Evolutionary conservation across 257 asterid genomes (phyloP).

Genomic region (Cynanchum wilfordii): DNA sequence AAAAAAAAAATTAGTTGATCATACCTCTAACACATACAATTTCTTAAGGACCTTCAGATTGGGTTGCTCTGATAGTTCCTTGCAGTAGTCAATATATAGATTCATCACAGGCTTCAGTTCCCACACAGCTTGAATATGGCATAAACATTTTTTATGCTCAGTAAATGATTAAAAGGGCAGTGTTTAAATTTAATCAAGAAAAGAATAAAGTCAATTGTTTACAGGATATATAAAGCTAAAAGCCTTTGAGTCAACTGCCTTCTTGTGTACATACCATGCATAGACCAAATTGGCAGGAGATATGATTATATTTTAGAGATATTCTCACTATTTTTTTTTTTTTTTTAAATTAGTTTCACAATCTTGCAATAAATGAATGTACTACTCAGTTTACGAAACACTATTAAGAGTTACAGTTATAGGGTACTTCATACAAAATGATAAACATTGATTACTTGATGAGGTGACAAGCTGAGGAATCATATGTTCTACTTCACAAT

Average conservation of each 20-base stretch:
- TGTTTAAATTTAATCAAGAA: neutral
- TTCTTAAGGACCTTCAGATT: slow-evolving; percentile 61
- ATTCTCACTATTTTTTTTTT: neutral
- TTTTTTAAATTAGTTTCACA: neutral
- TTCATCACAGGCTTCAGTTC: slow-evolving; percentile 73
- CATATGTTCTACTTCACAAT: neutral
- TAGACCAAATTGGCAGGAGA: neutral
- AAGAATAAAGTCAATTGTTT: neutral
- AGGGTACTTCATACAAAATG: neutral
- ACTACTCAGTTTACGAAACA: no score
- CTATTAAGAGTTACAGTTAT: no score
- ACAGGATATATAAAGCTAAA: neutral
- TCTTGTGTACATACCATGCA: neutral
- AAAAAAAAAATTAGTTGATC: slow-evolving; percentile 3
- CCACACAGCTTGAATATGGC: slow-evolving; percentile 47
- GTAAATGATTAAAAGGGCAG: neutral
- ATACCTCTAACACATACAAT: slow-evolving; percentile 75
- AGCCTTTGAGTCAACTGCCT: neutral
- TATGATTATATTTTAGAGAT: neutral
- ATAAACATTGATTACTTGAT: neutral
- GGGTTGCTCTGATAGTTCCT: slow-evolving; percentile 60
- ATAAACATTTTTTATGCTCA: neutral
- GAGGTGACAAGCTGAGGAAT: neutral
- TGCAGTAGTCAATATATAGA: slow-evolving; percentile 68
- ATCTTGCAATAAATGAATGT: neutral